These are phyloP conservation scores for Guadua angustifolia DNA, from an alignment of 176 grass and related monocot species.

Conservation along the genomic window DNA sequence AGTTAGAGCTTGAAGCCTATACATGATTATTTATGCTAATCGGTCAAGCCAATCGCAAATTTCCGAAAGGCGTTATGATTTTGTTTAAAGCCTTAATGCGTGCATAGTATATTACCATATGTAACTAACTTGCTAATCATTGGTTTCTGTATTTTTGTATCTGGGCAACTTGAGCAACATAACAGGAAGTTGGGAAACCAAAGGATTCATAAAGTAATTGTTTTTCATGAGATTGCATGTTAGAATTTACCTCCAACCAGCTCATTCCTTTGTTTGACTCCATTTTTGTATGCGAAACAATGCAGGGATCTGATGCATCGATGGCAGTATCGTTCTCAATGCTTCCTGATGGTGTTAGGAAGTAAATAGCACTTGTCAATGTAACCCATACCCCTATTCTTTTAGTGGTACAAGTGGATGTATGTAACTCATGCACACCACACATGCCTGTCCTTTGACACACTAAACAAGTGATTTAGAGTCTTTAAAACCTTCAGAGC, in stretches of 20 bases:
- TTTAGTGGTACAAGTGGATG: too few species aligned
- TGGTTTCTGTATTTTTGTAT: slow-evolving; percentile 1
- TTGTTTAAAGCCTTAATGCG: slow-evolving; percentile 3
- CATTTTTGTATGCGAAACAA: slow-evolving; percentile 9
- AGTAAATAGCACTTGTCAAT: slow-evolving; percentile 28
- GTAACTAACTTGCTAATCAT: neutral
- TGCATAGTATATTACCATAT: slow-evolving; percentile 10
- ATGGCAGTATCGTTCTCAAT: neutral
- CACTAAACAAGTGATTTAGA: too few species aligned
- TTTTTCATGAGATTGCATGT: neutral
- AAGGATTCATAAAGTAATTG: slow-evolving; percentile 10
- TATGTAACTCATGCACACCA: too few species aligned
- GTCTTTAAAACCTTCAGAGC: too few species aligned
- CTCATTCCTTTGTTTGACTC: slow-evolving; percentile 12
- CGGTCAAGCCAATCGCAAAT: slow-evolving; percentile 1
- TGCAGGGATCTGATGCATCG: slow-evolving; percentile 25
- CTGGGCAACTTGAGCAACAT: slow-evolving; percentile 6
- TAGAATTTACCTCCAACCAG: neutral
- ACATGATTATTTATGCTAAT: slow-evolving; percentile 27
- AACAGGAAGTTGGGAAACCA: slow-evolving; percentile 29
- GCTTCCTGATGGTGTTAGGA: slow-evolving; percentile 9
- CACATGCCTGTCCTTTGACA: too few species aligned
- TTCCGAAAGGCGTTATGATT: neutral
- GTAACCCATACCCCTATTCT: slow-evolving; percentile 40
- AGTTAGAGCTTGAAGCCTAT: slow-evolving; percentile 4